Conservation (phyloP, 805 yeast species). For the Wickerhamomyces hampshirensis region DNA sequence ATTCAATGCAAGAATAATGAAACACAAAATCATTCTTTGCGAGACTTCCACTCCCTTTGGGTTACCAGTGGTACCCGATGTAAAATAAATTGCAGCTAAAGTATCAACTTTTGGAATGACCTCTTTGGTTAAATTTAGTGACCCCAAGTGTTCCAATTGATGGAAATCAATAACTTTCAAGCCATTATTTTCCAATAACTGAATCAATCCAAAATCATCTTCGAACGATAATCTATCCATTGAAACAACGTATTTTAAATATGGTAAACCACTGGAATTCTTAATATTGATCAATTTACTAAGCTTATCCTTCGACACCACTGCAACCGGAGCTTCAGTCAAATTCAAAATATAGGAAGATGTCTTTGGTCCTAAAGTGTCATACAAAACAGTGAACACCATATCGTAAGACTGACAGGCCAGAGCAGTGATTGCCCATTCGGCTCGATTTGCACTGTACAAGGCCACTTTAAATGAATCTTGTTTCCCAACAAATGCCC, state of each 20-base stretch:
- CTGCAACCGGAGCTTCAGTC: slow-evolving; percentile 59
- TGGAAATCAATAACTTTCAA: slow-evolving; percentile 32
- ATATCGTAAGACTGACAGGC: slow-evolving; percentile 37
- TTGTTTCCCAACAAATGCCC: slow-evolving; percentile 23
- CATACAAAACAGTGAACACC: slow-evolving; percentile 47
- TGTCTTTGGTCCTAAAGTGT: slow-evolving; percentile 53
- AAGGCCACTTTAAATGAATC: slow-evolving; percentile 46
- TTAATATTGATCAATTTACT: slow-evolving; percentile 30
- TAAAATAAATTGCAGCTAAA: slow-evolving; percentile 47
- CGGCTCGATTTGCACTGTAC: slow-evolving; percentile 51
- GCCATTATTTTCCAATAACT: slow-evolving; percentile 16
- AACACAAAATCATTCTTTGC: slow-evolving; percentile 39
- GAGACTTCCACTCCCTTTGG: slow-evolving; percentile 56
- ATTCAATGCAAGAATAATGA: slow-evolving; percentile 21
- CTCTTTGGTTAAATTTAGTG: slow-evolving; percentile 31
- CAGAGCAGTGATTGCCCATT: slow-evolving; percentile 68
- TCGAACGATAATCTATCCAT: slow-evolving; percentile 40
- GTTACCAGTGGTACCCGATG: slow-evolving; percentile 60
- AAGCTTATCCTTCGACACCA: slow-evolving; percentile 43
- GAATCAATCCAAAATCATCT: slow-evolving; percentile 15
- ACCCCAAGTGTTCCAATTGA: slow-evolving; percentile 26
- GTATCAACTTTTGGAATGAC: slow-evolving; percentile 26
- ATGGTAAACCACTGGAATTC: slow-evolving; percentile 23
- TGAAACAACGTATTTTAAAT: slow-evolving; percentile 40
- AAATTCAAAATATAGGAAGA: slow-evolving; percentile 55